Conservation (phyloP, 1,284 basidiomycete genomes). For the Ustilago cynodontis region DNA sequence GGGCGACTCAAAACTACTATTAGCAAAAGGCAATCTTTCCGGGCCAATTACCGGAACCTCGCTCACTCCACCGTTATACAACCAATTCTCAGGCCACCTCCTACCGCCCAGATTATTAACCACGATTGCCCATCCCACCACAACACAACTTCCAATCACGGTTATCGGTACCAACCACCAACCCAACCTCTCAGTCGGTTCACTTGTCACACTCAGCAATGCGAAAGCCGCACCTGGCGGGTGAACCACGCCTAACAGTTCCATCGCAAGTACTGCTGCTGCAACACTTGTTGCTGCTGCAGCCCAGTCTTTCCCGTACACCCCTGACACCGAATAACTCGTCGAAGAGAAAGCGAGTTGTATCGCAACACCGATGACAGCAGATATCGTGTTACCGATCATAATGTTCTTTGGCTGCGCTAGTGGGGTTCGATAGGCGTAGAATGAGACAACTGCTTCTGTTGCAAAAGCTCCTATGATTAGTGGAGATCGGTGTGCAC, state of each 20-base stretch:
- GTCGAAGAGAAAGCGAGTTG: conserved; percentile 47
- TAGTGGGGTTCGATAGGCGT: conserved; percentile 47
- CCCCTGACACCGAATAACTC: conserved; percentile 40
- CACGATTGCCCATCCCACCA: conserved; percentile 63
- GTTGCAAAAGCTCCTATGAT: conserved; percentile 57
- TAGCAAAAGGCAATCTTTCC: conserved; percentile 39
- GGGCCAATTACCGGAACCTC: conserved; percentile 44
- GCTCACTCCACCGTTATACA: conserved; percentile 33
- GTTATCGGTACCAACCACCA: conserved; percentile 54
- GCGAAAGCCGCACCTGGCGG: conserved; percentile 62
- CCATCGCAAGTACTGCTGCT: conserved; percentile 55
- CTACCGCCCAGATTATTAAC: conserved; percentile 58
- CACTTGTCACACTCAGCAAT: conserved; percentile 50
- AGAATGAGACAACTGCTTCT: conserved; percentile 63
- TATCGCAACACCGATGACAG: conserved; percentile 58
- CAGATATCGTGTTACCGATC: conserved; percentile 55
- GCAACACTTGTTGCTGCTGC: conserved; percentile 35
- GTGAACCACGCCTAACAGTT: conserved; percentile 59
- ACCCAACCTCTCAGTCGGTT: conserved; percentile 26
- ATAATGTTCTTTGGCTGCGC: conserved; percentile 63
- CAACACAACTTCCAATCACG: conserved; percentile 37
- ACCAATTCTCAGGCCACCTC: conserved; percentile 50
- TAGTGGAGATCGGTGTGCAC: conserved; percentile 38
- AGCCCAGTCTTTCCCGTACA: conserved; percentile 55
- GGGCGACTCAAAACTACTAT: conserved; percentile 18